A percentile compares a stretch with the other conserved stretches of the same genome.
phyloP scores from a whole-genome alignment of 495 filamentous ascomycete genomes.

The Podospora tetraspora region DNA sequence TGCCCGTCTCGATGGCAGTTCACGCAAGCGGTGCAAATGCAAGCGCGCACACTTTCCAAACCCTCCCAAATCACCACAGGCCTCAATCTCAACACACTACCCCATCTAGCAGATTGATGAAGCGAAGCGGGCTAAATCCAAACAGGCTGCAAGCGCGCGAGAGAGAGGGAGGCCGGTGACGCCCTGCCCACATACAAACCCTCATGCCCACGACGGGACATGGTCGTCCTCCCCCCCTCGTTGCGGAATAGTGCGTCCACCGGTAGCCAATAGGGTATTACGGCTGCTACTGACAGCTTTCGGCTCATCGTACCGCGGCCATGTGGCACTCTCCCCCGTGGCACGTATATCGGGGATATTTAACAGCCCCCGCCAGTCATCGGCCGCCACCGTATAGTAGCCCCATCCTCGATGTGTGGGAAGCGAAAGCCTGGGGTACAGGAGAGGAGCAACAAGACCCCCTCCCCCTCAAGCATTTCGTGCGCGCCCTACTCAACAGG shows the following conservation, averaged over 20 bases:
- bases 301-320: slow-evolving; percentile 21
- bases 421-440: not conserved
- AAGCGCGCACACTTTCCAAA: not conserved
- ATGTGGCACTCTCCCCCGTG: not conserved
- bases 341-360: not conserved
- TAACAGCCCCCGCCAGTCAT: not conserved
- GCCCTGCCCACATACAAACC: not conserved
- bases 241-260: slow-evolving; percentile 12
- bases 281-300: slow-evolving; percentile 10
- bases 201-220: not conserved
- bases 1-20: not conserved
- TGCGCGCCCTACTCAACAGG: not conserved
- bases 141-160: slow-evolving; percentile 20
- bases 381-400: not conserved
- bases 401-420: not conserved
- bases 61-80: not conserved
- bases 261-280: slow-evolving; percentile 30
- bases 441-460: not conserved
- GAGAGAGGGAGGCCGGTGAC: not conserved
- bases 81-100: not conserved
- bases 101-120: slow-evolving; percentile 11
- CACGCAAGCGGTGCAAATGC: not conserved
- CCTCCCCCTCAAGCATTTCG: not conserved
- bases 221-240: slow-evolving; percentile 8
- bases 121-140: slow-evolving; percentile 21